These are phyloP conservation scores for Eragrostis curvula DNA, from an alignment of 176 grass and related monocot species.

Conservation along the genomic window DNA sequence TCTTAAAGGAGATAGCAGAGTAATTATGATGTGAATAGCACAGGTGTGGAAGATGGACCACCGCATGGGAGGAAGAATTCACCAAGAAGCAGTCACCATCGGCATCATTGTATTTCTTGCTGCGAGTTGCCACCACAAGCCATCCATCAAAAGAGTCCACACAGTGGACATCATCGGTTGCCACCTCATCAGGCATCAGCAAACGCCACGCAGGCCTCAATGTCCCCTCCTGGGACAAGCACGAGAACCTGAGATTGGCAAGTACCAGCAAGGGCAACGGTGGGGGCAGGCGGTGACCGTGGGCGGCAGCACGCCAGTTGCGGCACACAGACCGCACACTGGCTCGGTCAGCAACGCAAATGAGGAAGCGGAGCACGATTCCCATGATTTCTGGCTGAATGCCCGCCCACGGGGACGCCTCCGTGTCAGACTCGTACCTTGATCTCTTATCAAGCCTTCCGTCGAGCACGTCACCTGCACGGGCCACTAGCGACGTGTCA, in stretches of 20 bases:
- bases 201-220: background rate
- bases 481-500: background rate
- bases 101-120: background rate
- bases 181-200: background rate
- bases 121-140: constrained; percentile 8
- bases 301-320: constrained; percentile 4
- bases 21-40: background rate
- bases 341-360: constrained; percentile 17
- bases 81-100: constrained; percentile 17
- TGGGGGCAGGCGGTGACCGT: background rate
- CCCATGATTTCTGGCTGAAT: constrained; percentile 1
- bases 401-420: background rate
- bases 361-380: background rate
- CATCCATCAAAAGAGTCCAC: constrained; percentile 8
- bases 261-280: constrained; percentile 15
- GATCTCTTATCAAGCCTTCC: background rate
- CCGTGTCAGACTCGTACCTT: background rate
- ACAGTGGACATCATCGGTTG: background rate
- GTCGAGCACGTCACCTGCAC: background rate
- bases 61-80: background rate
- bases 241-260: background rate
- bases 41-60: background rate
- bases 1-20: background rate
- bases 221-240: background rate
- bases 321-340: constrained; percentile 27